Conservation (phyloP, 345 rosid species). For the Gossypioides kirkii region DNA sequence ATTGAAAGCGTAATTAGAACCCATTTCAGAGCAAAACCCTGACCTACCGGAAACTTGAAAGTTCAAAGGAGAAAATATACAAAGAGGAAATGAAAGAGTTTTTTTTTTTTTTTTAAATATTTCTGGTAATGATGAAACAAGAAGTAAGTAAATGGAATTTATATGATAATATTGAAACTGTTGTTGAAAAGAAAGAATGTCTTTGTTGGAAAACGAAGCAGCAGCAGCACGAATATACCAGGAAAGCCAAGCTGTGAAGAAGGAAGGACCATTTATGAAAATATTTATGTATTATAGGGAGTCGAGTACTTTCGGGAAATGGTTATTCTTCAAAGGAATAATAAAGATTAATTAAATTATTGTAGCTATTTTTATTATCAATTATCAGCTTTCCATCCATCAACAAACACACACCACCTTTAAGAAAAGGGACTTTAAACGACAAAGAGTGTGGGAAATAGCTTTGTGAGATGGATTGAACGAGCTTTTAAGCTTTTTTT, state of each 20-base stretch:
- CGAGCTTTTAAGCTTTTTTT: background rate
- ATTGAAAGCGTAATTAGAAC: background rate
- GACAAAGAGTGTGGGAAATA: slow-evolving; percentile 12
- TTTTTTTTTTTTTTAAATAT: background rate
- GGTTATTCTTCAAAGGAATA: background rate
- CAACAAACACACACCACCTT: slow-evolving; percentile 23
- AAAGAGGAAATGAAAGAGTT: background rate
- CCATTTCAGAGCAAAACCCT: background rate
- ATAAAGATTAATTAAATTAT: background rate
- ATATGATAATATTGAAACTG: background rate
- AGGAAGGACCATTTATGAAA: background rate
- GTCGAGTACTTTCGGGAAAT: slow-evolving; percentile 14
- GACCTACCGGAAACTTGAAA: background rate
- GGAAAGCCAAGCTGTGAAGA: background rate
- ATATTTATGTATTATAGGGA: slow-evolving; percentile 7
- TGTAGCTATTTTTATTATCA: slow-evolving; percentile 5
- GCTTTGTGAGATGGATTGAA: slow-evolving; percentile 16
- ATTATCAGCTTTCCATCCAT: slow-evolving; percentile 18
- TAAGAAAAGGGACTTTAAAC: slow-evolving; percentile 23
- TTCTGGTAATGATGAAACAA: background rate
- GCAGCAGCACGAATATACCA: slow-evolving; percentile 11
- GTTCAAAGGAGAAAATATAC: background rate
- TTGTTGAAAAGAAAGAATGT: slow-evolving; percentile 8
- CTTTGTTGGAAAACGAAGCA: slow-evolving; percentile 17
- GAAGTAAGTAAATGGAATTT: background rate